phyloP scores from a whole-genome alignment of 805 yeast genomes.

The Candida jianshihensis region DNA sequence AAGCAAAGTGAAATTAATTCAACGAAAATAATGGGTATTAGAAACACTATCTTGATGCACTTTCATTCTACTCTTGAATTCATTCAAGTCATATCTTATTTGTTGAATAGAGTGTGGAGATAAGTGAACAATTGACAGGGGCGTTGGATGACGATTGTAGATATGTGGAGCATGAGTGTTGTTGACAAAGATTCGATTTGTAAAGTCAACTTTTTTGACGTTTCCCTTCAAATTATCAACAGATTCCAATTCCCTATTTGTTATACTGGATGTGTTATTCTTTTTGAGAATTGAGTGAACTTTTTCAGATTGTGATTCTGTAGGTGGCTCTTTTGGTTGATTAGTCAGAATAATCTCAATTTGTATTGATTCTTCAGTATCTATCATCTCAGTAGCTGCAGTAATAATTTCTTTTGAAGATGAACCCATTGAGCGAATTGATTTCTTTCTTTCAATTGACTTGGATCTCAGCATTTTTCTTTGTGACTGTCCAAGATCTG shows the following conservation, averaged over 20 bases:
- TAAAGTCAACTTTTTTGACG: constrained; percentile 36
- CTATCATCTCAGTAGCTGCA: constrained; percentile 5
- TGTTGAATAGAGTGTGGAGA: constrained; percentile 44
- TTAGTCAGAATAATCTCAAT: constrained; percentile 15
- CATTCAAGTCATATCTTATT: constrained; percentile 60
- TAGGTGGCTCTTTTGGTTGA: constrained; percentile 8
- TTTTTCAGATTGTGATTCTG: not conserved
- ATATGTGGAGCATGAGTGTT: constrained; percentile 45
- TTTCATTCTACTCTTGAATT: constrained; percentile 60
- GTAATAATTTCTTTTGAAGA: constrained; percentile 14
- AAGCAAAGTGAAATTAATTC: not conserved
- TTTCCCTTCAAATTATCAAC: too few relatives aligned
- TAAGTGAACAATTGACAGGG: constrained; percentile 33
- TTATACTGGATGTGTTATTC: not conserved
- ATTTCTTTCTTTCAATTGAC: constrained; percentile 29
- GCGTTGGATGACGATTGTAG: constrained; percentile 49
- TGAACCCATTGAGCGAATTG: constrained; percentile 24
- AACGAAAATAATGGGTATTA: constrained; percentile 59
- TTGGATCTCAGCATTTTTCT: constrained; percentile 27
- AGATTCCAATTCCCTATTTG: not conserved
- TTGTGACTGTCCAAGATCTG: constrained; percentile 24
- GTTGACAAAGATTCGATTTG: constrained; percentile 40
- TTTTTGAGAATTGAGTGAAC: constrained; percentile 3
- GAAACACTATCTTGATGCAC: constrained; percentile 55
- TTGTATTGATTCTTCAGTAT: too few relatives aligned